phyloP scores from a whole-genome alignment of 257 asterid species.

The Ilex asprella region DNA sequence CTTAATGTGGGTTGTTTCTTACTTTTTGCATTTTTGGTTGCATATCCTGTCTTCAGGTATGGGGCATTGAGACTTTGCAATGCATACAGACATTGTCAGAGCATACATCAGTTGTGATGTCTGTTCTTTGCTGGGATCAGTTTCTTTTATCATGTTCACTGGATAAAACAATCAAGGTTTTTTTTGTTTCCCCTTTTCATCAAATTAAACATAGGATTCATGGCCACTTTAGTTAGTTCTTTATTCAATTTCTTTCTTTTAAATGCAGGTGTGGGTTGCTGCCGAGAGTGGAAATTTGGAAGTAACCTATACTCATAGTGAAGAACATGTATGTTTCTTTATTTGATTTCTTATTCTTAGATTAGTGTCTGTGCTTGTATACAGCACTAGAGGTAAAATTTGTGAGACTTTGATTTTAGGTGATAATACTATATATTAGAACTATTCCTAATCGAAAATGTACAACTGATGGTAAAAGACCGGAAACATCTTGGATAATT shows the following conservation, averaged over 20 bases:
- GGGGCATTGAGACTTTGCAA: constrained; percentile 89
- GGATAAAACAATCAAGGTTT: constrained; percentile 84
- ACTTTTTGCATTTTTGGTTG: neutral
- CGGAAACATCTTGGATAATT: too few relatives aligned
- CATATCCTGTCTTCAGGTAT: constrained; percentile 48
- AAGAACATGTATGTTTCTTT: constrained; percentile 57
- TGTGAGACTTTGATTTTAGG: too few relatives aligned
- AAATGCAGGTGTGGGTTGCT: constrained; percentile 75
- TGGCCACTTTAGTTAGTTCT: constrained; percentile 2
- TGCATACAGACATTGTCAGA: constrained; percentile 73
- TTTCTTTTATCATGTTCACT: constrained; percentile 90
- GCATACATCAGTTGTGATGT: constrained; percentile 84
- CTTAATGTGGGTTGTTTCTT: too few relatives aligned
- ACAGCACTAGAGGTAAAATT: neutral
- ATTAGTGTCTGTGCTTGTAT: neutral
- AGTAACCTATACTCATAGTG: constrained; percentile 76
- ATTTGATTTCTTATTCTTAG: neutral
- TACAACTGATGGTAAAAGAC: too few relatives aligned
- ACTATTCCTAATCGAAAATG: too few relatives aligned
- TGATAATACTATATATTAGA: too few relatives aligned
- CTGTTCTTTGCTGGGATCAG: constrained; percentile 96
- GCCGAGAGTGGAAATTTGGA: constrained; percentile 79
- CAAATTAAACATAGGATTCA: neutral
- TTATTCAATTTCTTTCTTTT: neutral
- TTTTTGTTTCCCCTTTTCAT: neutral